phyloP scores from a whole-genome alignment of 2,329 filamentous ascomycete species.

The Fusarium penzigii region DNA sequence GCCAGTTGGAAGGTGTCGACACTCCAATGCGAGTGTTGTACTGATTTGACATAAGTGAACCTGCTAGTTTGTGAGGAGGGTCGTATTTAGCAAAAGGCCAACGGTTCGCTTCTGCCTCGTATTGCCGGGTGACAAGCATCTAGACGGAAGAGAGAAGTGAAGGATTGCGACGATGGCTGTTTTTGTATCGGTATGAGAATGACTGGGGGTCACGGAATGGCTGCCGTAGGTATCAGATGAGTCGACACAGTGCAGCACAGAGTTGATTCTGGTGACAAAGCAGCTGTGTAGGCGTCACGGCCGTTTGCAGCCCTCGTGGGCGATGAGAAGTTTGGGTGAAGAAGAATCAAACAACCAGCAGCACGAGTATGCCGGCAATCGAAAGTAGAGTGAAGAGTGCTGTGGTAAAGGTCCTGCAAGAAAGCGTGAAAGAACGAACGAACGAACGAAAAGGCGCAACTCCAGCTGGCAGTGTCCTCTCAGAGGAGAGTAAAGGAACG shows the following conservation, averaged over 20 bases:
- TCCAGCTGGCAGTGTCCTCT: background rate
- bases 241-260: conserved; percentile 19
- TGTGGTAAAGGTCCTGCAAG: background rate
- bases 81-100: conserved; percentile 58
- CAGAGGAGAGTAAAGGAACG: background rate
- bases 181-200: conserved; percentile 10
- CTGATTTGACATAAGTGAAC: conserved; percentile 59
- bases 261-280: background rate
- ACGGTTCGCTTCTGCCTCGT: conserved; percentile 54
- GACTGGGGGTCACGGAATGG: conserved; percentile 7
- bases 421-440: background rate
- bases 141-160: conserved; percentile 14
- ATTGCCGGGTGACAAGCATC: conserved; percentile 57
- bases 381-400: background rate
- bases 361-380: background rate
- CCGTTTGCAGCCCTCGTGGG: conserved; percentile 15
- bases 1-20: conserved; percentile 58
- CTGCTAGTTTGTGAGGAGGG: conserved; percentile 45
- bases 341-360: background rate
- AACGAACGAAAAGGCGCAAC: background rate
- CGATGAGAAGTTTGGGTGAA: background rate
- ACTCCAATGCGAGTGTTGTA: conserved; percentile 48
- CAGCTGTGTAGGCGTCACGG: background rate
- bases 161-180: conserved; percentile 3
- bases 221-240: conserved; percentile 16